A percentile compares a stretch with the other conserved stretches of the same genome.
These are phyloP conservation scores for Exophiala sp. DNA, from an alignment of 2,329 filamentous ascomycete species.

Conservation along the genomic window DNA sequence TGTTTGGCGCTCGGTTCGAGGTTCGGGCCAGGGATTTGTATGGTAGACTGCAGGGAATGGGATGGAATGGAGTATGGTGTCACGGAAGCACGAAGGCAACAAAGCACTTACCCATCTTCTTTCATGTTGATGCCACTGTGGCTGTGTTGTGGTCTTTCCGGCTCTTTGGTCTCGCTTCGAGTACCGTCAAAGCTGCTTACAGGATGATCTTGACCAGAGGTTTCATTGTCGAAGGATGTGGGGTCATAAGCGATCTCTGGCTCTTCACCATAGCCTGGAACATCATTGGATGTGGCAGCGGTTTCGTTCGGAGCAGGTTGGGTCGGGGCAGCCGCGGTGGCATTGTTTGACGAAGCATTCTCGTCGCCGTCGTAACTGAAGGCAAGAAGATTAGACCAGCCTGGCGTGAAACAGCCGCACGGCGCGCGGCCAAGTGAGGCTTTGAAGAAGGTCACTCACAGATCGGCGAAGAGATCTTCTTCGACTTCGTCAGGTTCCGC, in stretches of 20 bases:
- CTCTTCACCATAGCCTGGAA: slow-evolving; percentile 29
- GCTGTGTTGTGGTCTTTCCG: slow-evolving; percentile 29
- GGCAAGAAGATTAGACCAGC: slow-evolving; percentile 1
- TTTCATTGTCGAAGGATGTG: slow-evolving; percentile 29
- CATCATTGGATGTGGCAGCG: slow-evolving; percentile 32
- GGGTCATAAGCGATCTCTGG: slow-evolving; percentile 31
- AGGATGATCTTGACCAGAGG: slow-evolving; percentile 29
- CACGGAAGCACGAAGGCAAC: slow-evolving; percentile 24
- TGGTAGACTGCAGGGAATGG: too few species aligned
- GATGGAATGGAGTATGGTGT: slow-evolving; percentile 10
- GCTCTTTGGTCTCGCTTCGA: slow-evolving; percentile 36
- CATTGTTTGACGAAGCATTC: slow-evolving; percentile 35
- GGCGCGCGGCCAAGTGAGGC: slow-evolving; percentile 11
- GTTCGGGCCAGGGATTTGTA: neutral
- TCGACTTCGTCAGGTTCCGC: slow-evolving; percentile 63
- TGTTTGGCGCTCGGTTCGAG: too few species aligned
- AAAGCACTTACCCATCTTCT: slow-evolving; percentile 77
- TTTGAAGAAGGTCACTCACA: slow-evolving; percentile 55
- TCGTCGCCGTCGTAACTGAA: slow-evolving; percentile 64
- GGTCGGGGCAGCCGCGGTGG: slow-evolving; percentile 28
- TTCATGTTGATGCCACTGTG: slow-evolving; percentile 64
- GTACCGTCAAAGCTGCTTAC: slow-evolving; percentile 20
- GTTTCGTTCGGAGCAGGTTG: slow-evolving; percentile 31
- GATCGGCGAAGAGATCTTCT: slow-evolving; percentile 91
- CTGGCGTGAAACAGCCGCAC: neutral